Evolutionary conservation across 2,329 filamentous ascomycete species (phyloP).

Genomic region (Ceratocystis smalleyi): DNA sequence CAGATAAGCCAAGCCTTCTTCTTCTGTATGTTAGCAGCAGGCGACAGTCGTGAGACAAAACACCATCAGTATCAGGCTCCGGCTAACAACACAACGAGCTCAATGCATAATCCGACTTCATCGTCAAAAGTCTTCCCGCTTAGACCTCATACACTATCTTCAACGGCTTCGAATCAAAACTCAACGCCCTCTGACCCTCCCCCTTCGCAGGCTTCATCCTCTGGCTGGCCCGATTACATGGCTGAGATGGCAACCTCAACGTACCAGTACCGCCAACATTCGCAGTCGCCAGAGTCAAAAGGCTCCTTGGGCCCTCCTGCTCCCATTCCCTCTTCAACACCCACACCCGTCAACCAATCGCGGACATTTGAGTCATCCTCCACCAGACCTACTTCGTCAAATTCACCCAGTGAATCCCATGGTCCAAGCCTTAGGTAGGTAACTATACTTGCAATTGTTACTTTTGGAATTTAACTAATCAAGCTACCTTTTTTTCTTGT

Average conservation of each 20-base stretch:
- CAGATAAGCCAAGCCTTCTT: neutral
- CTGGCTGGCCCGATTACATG: neutral
- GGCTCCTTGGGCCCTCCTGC: conserved; percentile 10
- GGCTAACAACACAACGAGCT: neutral
- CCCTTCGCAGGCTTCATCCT: neutral
- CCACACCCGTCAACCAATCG: conserved; percentile 3
- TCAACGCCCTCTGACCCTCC: neutral
- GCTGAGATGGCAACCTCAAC: conserved; percentile 10
- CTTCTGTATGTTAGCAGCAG: conserved; percentile 1
- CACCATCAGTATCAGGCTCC: conserved; percentile 1
- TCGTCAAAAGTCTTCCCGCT: conserved; percentile 4
- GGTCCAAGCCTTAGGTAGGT: conserved; percentile 12
- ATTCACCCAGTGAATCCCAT: conserved; percentile 13
- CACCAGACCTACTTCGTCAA: conserved; percentile 12
- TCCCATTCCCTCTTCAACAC: conserved; percentile 6
- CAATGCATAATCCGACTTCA: neutral
- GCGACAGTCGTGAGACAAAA: neutral
- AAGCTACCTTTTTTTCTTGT: neutral
- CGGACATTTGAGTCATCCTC: conserved; percentile 6
- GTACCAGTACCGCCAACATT: conserved; percentile 9
- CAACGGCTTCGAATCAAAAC: neutral
- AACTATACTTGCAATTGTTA: neutral
- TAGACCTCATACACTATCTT: conserved; percentile 1
- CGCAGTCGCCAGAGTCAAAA: conserved; percentile 13
- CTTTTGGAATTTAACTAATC: neutral